A percentile compares a stretch with the other conserved stretches of the same genome.
Evolutionary conservation across 2,329 filamentous ascomycete genomes (phyloP).

Genomic region (Aspergillus phoenicis): DNA sequence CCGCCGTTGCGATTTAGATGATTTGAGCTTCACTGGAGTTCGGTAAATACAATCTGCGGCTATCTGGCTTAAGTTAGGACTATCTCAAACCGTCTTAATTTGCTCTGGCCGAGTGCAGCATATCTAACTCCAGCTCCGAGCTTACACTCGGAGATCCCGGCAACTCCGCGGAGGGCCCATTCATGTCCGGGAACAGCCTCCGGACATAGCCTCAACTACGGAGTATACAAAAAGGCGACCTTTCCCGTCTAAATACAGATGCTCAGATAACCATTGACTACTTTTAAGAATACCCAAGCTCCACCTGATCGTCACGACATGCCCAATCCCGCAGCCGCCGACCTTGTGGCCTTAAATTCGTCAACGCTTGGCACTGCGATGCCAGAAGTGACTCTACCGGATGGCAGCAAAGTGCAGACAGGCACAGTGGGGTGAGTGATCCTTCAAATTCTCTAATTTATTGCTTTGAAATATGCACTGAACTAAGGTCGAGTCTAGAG

Average conservation of each 20-base stretch:
- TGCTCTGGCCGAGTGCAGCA: not conserved
- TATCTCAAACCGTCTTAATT: not conserved
- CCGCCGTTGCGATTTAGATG: no score
- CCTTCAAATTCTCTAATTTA: not conserved
- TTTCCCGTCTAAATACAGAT: not conserved
- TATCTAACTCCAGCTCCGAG: not conserved
- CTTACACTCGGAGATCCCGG: not conserved
- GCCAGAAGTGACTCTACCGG: constrained; percentile 5
- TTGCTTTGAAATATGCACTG: no score
- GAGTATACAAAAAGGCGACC: not conserved
- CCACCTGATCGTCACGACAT: not conserved
- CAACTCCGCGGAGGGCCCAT: constrained; percentile 1
- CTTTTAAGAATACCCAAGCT: not conserved
- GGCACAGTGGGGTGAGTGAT: constrained; percentile 1
- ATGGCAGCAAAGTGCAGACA: constrained; percentile 7
- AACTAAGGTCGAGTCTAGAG: not conserved
- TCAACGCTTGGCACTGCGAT: not conserved
- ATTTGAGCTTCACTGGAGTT: no score
- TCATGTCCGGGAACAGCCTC: not conserved
- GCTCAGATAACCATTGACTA: not conserved
- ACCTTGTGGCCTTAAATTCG: not conserved
- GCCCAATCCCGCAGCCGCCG: not conserved
- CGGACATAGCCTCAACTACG: not conserved
- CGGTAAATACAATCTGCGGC: not conserved
- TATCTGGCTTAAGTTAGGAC: not conserved